Percentiles rank a stretch among this genome's conserved stretches.
Conservation (phyloP, 805 yeast genomes). For the Candida arabinofermentans region DNA sequence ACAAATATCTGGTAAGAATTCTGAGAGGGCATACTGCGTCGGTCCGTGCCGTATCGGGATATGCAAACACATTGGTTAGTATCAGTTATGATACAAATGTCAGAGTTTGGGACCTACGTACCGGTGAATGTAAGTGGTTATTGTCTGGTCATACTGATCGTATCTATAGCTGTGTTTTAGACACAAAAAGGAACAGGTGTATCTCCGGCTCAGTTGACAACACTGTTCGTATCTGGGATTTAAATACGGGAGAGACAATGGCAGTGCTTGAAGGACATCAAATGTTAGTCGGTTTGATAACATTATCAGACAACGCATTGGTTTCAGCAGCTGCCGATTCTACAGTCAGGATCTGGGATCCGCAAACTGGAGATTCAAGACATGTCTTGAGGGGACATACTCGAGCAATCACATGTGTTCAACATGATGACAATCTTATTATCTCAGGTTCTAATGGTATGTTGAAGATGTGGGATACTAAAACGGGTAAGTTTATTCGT, state of each 20-base stretch:
- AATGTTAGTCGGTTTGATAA: slow-evolving; percentile 82
- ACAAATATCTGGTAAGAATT: slow-evolving; percentile 65
- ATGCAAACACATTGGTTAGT: slow-evolving; percentile 77
- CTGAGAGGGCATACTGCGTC: slow-evolving; percentile 74
- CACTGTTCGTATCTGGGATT: slow-evolving; percentile 85
- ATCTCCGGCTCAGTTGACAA: slow-evolving; percentile 91
- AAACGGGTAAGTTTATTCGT: slow-evolving; percentile 69
- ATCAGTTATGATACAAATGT: slow-evolving; percentile 91
- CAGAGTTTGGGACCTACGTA: slow-evolving; percentile 85
- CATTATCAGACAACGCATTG: slow-evolving; percentile 67
- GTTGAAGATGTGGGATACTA: slow-evolving; percentile 82
- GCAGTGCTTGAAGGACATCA: slow-evolving; percentile 81
- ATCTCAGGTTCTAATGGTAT: slow-evolving; percentile 88
- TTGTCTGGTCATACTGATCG: slow-evolving; percentile 82
- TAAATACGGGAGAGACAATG: slow-evolving; percentile 66
- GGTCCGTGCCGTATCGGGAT: slow-evolving; percentile 84
- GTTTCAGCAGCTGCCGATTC: slow-evolving; percentile 97
- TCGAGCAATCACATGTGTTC: slow-evolving; percentile 89
- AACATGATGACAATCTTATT: slow-evolving; percentile 76
- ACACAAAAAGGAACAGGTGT: slow-evolving; percentile 70
- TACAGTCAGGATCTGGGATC: slow-evolving; percentile 90
- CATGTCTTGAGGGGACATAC: slow-evolving; percentile 77
- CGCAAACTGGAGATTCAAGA: slow-evolving; percentile 62
- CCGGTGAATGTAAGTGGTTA: slow-evolving; percentile 68
- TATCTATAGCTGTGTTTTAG: slow-evolving; percentile 86